These are phyloP conservation scores for Choanephora cucurbitarum DNA, from an alignment of 371 early-diverging fungal species.

Conservation along the genomic window DNA sequence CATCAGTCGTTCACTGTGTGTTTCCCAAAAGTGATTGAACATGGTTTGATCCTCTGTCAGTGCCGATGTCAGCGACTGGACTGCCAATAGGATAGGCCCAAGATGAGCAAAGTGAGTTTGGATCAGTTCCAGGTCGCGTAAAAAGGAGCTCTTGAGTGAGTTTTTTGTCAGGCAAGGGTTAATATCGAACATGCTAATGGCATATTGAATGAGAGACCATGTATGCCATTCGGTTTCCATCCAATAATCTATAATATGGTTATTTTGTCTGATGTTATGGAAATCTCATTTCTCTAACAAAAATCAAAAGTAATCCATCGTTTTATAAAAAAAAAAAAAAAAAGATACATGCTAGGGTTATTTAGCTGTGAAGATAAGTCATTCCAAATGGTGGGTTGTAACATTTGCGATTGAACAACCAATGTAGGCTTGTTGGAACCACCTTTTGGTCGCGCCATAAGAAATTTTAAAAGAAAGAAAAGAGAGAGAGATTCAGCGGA, in stretches of 20 bases:
- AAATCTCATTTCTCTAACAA: too few species aligned
- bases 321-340: too few species aligned
- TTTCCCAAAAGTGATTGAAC: not conserved
- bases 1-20: not conserved
- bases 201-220: not conserved
- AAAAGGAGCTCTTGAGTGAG: not conserved
- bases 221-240: not conserved
- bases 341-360: too few species aligned
- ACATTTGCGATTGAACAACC: too few species aligned
- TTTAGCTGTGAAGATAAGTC: too few species aligned
- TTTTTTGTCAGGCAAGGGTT: not conserved
- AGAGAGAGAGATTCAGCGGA: too few species aligned
- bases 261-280: too few species aligned
- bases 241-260: not conserved
- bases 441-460: too few species aligned
- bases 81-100: not conserved
- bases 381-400: too few species aligned
- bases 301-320: too few species aligned
- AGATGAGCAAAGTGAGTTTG: not conserved
- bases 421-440: too few species aligned
- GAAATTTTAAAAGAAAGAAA: too few species aligned
- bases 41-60: not conserved
- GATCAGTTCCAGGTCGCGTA: not conserved
- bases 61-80: not conserved
- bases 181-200: not conserved